Base-by-base conservation (phyloP, 495 filamentous ascomycete genomes). In the Pyrenula aspistea region DNA sequence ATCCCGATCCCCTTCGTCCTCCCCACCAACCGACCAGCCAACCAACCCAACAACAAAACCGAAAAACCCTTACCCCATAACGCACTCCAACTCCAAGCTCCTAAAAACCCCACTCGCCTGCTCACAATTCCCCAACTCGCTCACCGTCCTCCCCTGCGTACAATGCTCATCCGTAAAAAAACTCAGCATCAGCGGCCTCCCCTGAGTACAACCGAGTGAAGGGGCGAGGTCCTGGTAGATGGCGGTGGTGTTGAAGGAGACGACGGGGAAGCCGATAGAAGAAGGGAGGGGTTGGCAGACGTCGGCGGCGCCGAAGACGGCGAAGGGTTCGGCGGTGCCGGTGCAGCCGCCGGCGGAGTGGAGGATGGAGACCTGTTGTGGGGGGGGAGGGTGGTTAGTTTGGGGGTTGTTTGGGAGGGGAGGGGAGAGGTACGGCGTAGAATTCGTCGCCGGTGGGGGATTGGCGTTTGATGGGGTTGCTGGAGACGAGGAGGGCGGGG, bases 351-450 rank as follows among this genome's bases (percentile, higher is more conserved):
- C 57, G 36, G 62, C 64, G 22, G 53, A 47, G 54, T 60, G 62
- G 15, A 62, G 62, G 64, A 55, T 59, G 56, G 62, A 73, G 22
- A 81, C 90, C 71, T 92, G 90, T 67, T 59, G 64, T 58, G 62
- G 63, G 49, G 78, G 60, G 65, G 80, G 4, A 75, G 68, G 56
- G 76, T 86, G 12, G 56, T 53, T 12, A 42, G 31, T 8, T 4
- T 4, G 63, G 61, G 64, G 60, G 57, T 57, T 64, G 57, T 66
- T 60, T 54, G 58, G 56, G 60, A 60, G 59, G 62, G 64, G 60
- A 57, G 60, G 48, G 62, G 52, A 60, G 54, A 62, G 62, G 54
- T 42, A 42, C 31, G 4, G 31, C 31, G 31, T 42, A 42, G 31
- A 42, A 42, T 15, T 42, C 31, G 15, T 42, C 31, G 31, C 31